phyloP scores from a whole-genome alignment of 2,329 filamentous ascomycete species.

The Neofusicoccum kwambonambiense region DNA sequence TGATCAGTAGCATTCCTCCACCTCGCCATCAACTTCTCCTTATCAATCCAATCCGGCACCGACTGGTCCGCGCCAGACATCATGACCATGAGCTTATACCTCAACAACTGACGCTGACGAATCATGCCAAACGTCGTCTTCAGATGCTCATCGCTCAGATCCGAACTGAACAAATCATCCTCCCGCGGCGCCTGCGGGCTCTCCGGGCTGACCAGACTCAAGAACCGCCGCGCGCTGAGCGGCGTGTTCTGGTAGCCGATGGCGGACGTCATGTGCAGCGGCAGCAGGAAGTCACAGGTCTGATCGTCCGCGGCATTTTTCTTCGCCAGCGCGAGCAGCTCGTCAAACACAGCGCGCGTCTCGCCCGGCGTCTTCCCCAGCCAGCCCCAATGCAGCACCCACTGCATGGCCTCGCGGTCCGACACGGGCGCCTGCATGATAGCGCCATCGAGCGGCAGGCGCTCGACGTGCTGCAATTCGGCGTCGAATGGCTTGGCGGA shows the following conservation, averaged over 20 bases:
- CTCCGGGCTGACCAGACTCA: slow-evolving; percentile 24
- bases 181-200: slow-evolving; percentile 23
- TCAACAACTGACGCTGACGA: slow-evolving; percentile 20
- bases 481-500: slow-evolving; percentile 20
- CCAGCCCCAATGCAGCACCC: slow-evolving; percentile 22
- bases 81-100: slow-evolving; percentile 37
- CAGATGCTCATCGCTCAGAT: slow-evolving; percentile 30
- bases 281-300: slow-evolving; percentile 33
- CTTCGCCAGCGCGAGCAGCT: slow-evolving; percentile 25
- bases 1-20: slow-evolving; percentile 44
- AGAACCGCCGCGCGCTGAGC: slow-evolving; percentile 21
- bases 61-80: slow-evolving; percentile 49
- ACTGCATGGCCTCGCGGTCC: slow-evolving; percentile 24
- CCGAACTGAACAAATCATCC: slow-evolving; percentile 27
- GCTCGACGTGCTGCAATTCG: slow-evolving; percentile 20
- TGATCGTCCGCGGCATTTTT: slow-evolving; percentile 24
- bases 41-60: slow-evolving; percentile 45
- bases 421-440: slow-evolving; percentile 28
- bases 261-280: slow-evolving; percentile 31
- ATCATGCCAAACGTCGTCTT: slow-evolving; percentile 36
- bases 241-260: slow-evolving; percentile 30
- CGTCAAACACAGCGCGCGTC: slow-evolving; percentile 20
- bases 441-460: slow-evolving; percentile 24
- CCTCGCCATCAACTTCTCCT: slow-evolving; percentile 41
- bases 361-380: slow-evolving; percentile 21